Evolutionary conservation across 1,284 basidiomycete species (phyloP).

Genomic region (Irpex sp.): DNA sequence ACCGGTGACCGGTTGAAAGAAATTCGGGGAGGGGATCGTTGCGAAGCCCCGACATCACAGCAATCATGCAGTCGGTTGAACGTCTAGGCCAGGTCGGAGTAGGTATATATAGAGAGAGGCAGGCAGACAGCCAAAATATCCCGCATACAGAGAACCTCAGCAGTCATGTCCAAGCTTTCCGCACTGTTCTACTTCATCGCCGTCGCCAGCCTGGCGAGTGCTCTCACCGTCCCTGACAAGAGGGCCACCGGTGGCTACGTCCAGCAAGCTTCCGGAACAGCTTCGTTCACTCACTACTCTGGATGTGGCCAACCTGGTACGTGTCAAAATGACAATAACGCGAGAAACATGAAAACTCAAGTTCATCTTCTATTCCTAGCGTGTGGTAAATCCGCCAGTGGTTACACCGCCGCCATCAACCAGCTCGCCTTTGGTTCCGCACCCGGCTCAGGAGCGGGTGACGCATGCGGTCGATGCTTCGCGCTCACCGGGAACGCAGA

Average conservation of each 20-base stretch:
- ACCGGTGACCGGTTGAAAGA: background rate
- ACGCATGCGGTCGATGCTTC: constrained; percentile 38
- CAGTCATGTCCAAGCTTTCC: constrained; percentile 3
- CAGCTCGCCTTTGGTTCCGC: constrained; percentile 51
- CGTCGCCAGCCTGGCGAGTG: constrained; percentile 6
- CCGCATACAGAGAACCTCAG: background rate
- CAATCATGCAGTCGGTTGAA: background rate
- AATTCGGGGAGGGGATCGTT: too few relatives aligned
- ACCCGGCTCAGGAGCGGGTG: constrained; percentile 49
- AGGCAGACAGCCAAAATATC: background rate
- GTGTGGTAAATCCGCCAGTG: constrained; percentile 47
- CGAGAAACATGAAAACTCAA: background rate
- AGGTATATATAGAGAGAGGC: too few relatives aligned
- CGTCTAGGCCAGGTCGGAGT: too few relatives aligned
- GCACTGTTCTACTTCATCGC: constrained; percentile 4
- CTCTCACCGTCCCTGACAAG: constrained; percentile 9
- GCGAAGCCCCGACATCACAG: background rate
- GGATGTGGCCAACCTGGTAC: constrained; percentile 35
- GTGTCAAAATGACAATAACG: background rate
- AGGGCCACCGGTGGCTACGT: constrained; percentile 47
- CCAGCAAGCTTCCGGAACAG: constrained; percentile 44
- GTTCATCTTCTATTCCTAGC: constrained; percentile 27
- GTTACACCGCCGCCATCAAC: constrained; percentile 54
- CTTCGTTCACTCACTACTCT: constrained; percentile 54
- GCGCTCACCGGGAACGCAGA: constrained; percentile 43